Percentiles rank a stretch among this genome's conserved stretches.
phyloP scores from a whole-genome alignment of 352 stramenopile genomes.

The Phytophthora syringae region DNA sequence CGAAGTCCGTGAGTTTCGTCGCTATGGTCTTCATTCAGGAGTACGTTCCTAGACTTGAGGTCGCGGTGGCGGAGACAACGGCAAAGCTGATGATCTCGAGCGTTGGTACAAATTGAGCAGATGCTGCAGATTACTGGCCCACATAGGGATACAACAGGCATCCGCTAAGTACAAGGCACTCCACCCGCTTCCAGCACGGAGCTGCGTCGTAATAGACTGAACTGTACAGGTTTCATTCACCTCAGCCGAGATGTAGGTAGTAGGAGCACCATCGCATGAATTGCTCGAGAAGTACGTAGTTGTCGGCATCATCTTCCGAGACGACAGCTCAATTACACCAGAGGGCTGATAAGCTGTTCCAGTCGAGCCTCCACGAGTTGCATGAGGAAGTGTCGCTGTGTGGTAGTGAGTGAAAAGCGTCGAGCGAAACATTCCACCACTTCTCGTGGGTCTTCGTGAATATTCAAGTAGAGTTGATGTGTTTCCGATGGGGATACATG shows the following conservation, averaged over 20 bases:
- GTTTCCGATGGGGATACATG: constrained; percentile 52
- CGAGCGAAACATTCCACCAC: constrained; percentile 38
- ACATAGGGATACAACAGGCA: background rate
- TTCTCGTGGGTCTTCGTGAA: constrained; percentile 36
- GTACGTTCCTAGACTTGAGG: constrained; percentile 26
- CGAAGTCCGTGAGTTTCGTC: too few relatives aligned
- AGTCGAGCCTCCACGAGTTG: constrained; percentile 39
- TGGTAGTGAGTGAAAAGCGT: constrained; percentile 29
- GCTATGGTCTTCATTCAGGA: too few relatives aligned
- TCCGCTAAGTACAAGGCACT: background rate
- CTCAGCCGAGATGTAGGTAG: too few relatives aligned
- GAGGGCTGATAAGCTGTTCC: constrained; percentile 61
- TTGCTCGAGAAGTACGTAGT: too few relatives aligned
- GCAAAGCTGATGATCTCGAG: too few relatives aligned
- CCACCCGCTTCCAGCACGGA: too few relatives aligned
- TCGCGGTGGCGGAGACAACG: too few relatives aligned
- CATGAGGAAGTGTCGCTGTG: constrained; percentile 38
- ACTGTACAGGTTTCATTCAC: too few relatives aligned
- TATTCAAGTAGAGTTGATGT: constrained; percentile 43
- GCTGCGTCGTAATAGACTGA: too few relatives aligned
- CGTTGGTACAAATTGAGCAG: constrained; percentile 27
- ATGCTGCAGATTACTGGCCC: constrained; percentile 19
- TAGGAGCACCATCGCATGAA: too few relatives aligned
- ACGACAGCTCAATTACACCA: constrained; percentile 28
- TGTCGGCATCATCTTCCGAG: too few relatives aligned